Conservation (phyloP, 2,329 filamentous ascomycete species). For the Magnaporthiopsis incrustans region DNA sequence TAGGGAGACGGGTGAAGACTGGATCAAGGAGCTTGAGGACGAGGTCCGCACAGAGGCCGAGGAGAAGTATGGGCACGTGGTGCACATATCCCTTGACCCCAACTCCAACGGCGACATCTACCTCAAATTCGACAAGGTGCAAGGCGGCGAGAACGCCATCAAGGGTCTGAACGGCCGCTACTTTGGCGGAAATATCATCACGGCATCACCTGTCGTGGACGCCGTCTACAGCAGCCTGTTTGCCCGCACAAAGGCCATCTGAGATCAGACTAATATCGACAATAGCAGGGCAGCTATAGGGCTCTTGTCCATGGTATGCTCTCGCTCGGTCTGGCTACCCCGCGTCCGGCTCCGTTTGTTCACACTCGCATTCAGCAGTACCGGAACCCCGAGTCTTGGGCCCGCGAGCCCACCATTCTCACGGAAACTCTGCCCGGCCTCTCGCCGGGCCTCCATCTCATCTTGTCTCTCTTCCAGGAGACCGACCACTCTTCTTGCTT, state of each 20-base stretch:
- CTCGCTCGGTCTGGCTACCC: too few relatives aligned
- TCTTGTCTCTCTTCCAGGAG: too few relatives aligned
- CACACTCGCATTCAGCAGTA: too few relatives aligned
- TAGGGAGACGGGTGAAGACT: constrained; percentile 78
- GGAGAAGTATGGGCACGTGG: constrained; percentile 91
- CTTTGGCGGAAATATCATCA: constrained; percentile 89
- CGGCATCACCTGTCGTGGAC: constrained; percentile 91
- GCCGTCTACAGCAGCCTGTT: constrained; percentile 98
- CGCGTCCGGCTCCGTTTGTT: too few relatives aligned
- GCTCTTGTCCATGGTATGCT: too few relatives aligned
- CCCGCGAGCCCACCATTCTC: too few relatives aligned
- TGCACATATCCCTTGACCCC: constrained; percentile 91
- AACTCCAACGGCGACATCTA: constrained; percentile 96
- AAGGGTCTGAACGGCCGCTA: constrained; percentile 95
- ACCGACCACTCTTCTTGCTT: too few relatives aligned
- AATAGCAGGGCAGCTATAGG: constrained; percentile 13
- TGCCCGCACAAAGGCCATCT: constrained; percentile 76
- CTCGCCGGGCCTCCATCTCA: too few relatives aligned
- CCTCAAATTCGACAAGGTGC: constrained; percentile 93
- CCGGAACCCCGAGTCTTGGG: too few relatives aligned
- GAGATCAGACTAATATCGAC: constrained; percentile 50
- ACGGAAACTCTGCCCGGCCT: too few relatives aligned
- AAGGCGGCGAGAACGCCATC: constrained; percentile 94
- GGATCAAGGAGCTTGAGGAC: constrained; percentile 90
- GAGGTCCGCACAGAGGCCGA: constrained; percentile 91